These are phyloP conservation scores for Trichoderma sp. DNA, from an alignment of 2,329 filamentous ascomycete species.

Conservation along the genomic window DNA sequence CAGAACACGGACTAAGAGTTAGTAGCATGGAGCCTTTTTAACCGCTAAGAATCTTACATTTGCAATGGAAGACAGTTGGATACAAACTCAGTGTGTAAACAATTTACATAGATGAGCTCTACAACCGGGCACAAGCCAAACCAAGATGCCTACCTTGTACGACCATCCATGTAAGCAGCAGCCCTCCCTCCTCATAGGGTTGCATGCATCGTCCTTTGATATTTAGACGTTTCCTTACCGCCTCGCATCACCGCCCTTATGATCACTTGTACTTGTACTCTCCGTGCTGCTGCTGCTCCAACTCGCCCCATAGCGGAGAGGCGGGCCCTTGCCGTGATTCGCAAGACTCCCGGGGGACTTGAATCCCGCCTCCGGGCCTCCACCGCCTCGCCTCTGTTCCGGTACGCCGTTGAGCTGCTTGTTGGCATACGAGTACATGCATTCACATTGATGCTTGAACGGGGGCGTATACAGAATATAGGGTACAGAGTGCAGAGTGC, in stretches of 20 bases:
- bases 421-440: neutral
- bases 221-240: neutral
- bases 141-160: neutral
- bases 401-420: neutral
- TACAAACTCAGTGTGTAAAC: neutral
- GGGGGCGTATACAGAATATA: neutral
- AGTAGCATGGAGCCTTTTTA: neutral
- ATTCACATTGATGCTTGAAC: neutral
- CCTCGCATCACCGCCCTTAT: neutral
- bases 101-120: neutral
- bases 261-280: neutral
- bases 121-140: neutral
- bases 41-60: neutral
- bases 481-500: neutral
- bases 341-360: neutral
- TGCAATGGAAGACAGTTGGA: neutral
- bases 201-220: neutral
- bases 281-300: neutral
- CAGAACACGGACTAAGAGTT: neutral
- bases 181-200: neutral
- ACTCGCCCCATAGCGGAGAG: slow-evolving; percentile 1
- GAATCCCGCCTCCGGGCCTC: slow-evolving; percentile 4
- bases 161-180: neutral
- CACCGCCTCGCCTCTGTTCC: slow-evolving; percentile 4
- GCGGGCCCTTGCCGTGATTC: neutral